A percentile compares a stretch with the other conserved stretches of the same genome.
Conservation (phyloP, 441 rosid genomes). For the Populus trichocarpa region DNA sequence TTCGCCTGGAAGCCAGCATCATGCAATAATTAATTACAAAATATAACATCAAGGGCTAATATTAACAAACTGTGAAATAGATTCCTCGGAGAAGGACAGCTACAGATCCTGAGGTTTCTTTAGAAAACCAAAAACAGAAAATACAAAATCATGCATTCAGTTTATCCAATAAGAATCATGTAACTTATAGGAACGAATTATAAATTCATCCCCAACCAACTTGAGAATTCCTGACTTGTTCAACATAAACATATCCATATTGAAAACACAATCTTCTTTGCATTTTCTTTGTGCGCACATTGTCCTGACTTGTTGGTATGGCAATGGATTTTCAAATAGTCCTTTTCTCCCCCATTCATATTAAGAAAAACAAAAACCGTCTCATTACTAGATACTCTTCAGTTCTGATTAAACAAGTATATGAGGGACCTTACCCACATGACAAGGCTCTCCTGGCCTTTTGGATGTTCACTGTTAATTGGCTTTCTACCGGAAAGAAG, state of each 20-base stretch:
- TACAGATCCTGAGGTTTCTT: background rate
- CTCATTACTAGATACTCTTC: background rate
- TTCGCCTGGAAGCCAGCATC: constrained; percentile 51
- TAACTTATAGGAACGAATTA: background rate
- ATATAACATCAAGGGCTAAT: background rate
- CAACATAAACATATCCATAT: background rate
- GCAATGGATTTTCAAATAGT: background rate
- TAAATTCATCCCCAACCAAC: background rate
- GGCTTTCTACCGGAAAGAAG: too few relatives aligned
- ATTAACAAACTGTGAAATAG: background rate
- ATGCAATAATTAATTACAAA: background rate
- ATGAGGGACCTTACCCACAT: constrained; percentile 66
- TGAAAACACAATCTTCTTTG: background rate
- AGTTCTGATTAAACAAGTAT: background rate
- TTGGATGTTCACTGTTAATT: constrained; percentile 46
- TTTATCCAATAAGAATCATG: background rate
- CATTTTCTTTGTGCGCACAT: background rate
- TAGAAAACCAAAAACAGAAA: background rate
- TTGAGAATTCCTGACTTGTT: background rate
- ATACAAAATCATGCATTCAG: background rate
- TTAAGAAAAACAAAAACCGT: background rate
- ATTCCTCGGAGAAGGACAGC: background rate
- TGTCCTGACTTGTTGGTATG: background rate
- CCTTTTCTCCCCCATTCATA: background rate
- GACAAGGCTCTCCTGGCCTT: constrained; percentile 81